Percentiles rank a stretch among this genome's conserved stretches.
Evolutionary conservation across 2,329 filamentous ascomycete species (phyloP).

Genomic region (Fusarium sp.): DNA sequence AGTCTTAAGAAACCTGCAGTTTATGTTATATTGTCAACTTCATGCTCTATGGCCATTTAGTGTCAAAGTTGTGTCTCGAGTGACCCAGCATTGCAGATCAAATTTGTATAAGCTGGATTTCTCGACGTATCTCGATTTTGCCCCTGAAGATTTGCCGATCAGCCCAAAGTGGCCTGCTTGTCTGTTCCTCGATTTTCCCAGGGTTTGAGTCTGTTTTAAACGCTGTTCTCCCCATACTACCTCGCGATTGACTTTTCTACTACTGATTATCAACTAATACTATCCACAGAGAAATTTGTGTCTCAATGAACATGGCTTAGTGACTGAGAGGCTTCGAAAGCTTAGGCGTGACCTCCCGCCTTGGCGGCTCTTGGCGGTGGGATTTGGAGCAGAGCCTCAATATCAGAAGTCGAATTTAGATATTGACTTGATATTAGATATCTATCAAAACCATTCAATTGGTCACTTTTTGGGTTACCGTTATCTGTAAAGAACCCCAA

Average conservation of each 20-base stretch:
- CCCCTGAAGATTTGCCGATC: accelerated
- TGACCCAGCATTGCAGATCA: accelerated
- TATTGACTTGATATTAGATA: background rate
- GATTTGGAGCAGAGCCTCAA: slow-evolving; percentile 9
- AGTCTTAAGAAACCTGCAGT: background rate
- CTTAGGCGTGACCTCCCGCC: background rate
- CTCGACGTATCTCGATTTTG: accelerated
- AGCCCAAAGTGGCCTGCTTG: accelerated
- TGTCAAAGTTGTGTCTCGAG: background rate
- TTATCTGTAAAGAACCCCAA: too few relatives aligned
- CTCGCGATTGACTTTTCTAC: background rate
- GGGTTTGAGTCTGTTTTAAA: accelerated
- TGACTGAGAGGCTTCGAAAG: too few relatives aligned
- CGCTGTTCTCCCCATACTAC: background rate
- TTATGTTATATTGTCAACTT: too few relatives aligned
- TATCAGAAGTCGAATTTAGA: background rate
- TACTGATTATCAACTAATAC: background rate
- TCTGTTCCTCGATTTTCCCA: accelerated
- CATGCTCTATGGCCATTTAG: background rate
- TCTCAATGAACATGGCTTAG: background rate
- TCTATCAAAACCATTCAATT: too few relatives aligned
- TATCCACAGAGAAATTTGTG: accelerated
- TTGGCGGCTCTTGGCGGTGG: slow-evolving; percentile 10
- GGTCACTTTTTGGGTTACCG: background rate
- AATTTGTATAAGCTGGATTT: accelerated